These are phyloP conservation scores for Asclepias syriaca DNA, from an alignment of 257 asterid species.

Conservation along the genomic window DNA sequence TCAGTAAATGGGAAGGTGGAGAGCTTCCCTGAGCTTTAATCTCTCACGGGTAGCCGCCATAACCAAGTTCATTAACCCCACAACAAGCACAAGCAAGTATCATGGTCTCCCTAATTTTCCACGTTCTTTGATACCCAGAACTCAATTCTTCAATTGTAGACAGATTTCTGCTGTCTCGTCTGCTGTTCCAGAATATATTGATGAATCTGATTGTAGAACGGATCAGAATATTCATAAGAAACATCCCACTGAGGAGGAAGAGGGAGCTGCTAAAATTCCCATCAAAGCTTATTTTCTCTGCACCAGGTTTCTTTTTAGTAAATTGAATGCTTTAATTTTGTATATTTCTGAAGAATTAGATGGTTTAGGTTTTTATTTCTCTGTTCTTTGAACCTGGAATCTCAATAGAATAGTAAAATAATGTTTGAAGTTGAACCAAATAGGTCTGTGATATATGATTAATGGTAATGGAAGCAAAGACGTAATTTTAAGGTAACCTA, in stretches of 20 bases:
- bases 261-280: slow-evolving; percentile 58
- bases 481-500: too few species aligned
- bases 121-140: slow-evolving; percentile 23
- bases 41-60: slow-evolving; percentile 37
- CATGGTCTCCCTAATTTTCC: slow-evolving; percentile 22
- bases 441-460: not conserved
- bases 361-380: not conserved
- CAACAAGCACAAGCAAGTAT: slow-evolving; percentile 16
- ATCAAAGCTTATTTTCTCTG: slow-evolving; percentile 77
- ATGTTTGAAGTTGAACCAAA: not conserved
- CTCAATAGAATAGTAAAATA: not conserved
- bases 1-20: slow-evolving; percentile 95
- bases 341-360: not conserved
- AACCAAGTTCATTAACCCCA: slow-evolving; percentile 25
- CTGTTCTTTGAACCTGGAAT: not conserved
- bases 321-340: not conserved
- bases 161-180: slow-evolving; percentile 65
- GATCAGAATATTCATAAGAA: slow-evolving; percentile 21
- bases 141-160: slow-evolving; percentile 36
- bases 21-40: slow-evolving; percentile 37
- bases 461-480: too few species aligned
- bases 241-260: slow-evolving; percentile 24
- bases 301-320: slow-evolving; percentile 57
- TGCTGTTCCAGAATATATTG: slow-evolving; percentile 35
- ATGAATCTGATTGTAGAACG: slow-evolving; percentile 46